phyloP scores from a whole-genome alignment of 1,284 basidiomycete genomes.

The Schizophyllum amplum region DNA sequence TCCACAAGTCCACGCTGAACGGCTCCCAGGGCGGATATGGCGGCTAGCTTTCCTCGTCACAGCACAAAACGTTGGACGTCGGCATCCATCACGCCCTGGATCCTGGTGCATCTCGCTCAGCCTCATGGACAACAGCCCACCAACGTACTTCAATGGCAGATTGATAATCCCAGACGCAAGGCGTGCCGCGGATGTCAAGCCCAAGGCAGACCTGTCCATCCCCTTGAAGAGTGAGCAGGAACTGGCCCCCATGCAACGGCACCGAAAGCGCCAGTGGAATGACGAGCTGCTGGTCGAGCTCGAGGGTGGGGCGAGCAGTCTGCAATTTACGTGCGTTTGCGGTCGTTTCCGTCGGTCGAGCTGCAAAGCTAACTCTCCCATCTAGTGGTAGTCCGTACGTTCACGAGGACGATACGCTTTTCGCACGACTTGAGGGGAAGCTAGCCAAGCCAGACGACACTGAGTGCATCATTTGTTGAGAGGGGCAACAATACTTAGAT shows the following conservation, averaged over 20 bases:
- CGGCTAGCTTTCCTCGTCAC: conserved; percentile 42
- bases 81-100: conserved; percentile 25
- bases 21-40: conserved; percentile 52
- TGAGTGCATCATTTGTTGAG: conserved; percentile 55
- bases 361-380: not conserved
- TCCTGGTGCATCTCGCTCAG: conserved; percentile 50
- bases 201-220: conserved; percentile 32
- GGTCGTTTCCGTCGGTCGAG: not conserved
- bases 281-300: conserved; percentile 33
- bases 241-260: conserved; percentile 18
- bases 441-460: conserved; percentile 33
- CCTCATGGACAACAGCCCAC: conserved; percentile 49
- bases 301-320: conserved; percentile 34
- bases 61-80: conserved; percentile 12
- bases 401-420: conserved; percentile 41
- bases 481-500: not conserved
- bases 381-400: conserved; percentile 50
- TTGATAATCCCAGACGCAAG: conserved; percentile 40
- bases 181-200: conserved; percentile 17
- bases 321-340: conserved; percentile 49
- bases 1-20: too few relatives aligned
- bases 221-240: conserved; percentile 30
- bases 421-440: conserved; percentile 45
- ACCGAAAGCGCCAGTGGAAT: conserved; percentile 8
- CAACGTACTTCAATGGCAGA: conserved; percentile 51